Percentiles rank a stretch among this genome's conserved stretches.
Evolutionary conservation across 2,329 filamentous ascomycete species (phyloP).

Genomic region (Elsinoe necatrix): DNA sequence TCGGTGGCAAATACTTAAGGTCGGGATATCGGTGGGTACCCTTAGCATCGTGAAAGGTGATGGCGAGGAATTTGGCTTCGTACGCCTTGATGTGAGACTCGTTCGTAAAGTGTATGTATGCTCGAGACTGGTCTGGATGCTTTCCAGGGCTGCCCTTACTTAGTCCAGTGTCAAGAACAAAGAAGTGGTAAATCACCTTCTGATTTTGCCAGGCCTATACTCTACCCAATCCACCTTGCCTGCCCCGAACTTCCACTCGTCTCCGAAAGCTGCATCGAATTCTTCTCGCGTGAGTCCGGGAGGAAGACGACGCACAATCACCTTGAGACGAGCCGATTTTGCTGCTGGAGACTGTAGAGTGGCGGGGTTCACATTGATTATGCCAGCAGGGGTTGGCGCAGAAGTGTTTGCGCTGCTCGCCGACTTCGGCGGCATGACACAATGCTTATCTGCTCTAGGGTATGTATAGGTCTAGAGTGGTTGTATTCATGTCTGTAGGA

Average conservation of each 20-base stretch:
- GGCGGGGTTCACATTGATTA: constrained; percentile 26
- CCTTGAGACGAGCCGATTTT: constrained; percentile 61
- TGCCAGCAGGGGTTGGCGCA: constrained; percentile 21
- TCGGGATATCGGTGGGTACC: constrained; percentile 63
- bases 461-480: not conserved
- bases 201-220: constrained; percentile 68
- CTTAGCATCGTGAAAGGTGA: constrained; percentile 72
- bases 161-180: constrained; percentile 8
- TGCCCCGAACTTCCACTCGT: constrained; percentile 71
- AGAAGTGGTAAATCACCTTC: constrained; percentile 42
- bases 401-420: not conserved
- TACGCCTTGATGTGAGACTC: constrained; percentile 59
- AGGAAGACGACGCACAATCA: constrained; percentile 74
- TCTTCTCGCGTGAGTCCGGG: constrained; percentile 76
- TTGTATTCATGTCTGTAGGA: not conserved
- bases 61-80: constrained; percentile 59
- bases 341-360: constrained; percentile 22
- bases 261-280: constrained; percentile 62
- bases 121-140: constrained; percentile 68
- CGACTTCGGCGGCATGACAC: not conserved
- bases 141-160: constrained; percentile 60
- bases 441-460: not conserved
- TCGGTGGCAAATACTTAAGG: constrained; percentile 63
- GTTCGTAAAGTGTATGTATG: constrained; percentile 73
- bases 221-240: constrained; percentile 79